Percentiles rank a stretch among this genome's conserved stretches.
These are phyloP conservation scores for Blastobotrys apis DNA, from an alignment of 1,139 yeast species.

Conservation along the genomic window DNA sequence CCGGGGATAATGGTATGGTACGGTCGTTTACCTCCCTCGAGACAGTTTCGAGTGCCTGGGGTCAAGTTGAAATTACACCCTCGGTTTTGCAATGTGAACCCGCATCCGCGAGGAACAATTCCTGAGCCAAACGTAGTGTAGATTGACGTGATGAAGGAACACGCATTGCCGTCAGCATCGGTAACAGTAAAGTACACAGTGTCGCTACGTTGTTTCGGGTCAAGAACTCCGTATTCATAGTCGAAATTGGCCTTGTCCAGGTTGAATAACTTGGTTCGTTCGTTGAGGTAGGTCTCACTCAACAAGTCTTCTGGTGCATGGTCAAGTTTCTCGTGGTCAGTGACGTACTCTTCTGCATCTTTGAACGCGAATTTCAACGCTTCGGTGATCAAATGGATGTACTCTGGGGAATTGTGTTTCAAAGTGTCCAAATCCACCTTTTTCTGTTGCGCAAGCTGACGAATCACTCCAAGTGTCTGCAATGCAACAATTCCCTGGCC, in stretches of 20 bases:
- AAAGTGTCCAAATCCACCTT: conserved; percentile 44
- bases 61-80: conserved; percentile 70
- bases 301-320: conserved; percentile 40
- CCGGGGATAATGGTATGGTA: conserved; percentile 87
- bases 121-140: conserved; percentile 71
- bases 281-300: conserved; percentile 42
- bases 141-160: conserved; percentile 75
- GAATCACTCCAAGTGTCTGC: conserved; percentile 61
- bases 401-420: conserved; percentile 66
- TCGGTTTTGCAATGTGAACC: conserved; percentile 71
- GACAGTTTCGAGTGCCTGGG: conserved; percentile 53
- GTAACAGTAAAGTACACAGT: conserved; percentile 72
- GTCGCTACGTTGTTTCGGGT: conserved; percentile 62
- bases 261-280: conserved; percentile 48
- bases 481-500: conserved; percentile 77
- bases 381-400: conserved; percentile 65
- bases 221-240: conserved; percentile 55
- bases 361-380: conserved; percentile 68
- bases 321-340: conserved; percentile 43
- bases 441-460: conserved; percentile 45
- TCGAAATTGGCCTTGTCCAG: conserved; percentile 41
- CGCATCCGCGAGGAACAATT: conserved; percentile 60
- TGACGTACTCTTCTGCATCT: conserved; percentile 71
- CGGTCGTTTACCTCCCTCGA: conserved; percentile 70
- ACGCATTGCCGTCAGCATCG: conserved; percentile 72